These are phyloP conservation scores for Flammula alnicola DNA, from an alignment of 1,284 basidiomycete genomes.

Conservation along the genomic window DNA sequence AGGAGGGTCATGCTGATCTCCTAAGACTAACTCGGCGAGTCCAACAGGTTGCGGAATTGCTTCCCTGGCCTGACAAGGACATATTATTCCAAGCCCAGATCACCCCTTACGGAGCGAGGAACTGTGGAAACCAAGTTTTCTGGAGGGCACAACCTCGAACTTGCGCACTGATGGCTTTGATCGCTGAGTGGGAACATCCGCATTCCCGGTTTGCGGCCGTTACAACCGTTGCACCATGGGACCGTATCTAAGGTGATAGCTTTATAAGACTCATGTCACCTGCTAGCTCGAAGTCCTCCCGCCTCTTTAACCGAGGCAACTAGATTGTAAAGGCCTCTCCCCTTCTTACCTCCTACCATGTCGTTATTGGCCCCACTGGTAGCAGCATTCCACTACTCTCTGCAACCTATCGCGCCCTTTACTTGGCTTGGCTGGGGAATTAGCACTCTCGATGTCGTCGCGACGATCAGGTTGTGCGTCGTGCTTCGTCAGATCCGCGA, in stretches of 20 bases:
- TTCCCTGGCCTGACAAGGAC: slow-evolving; percentile 84
- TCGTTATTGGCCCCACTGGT: slow-evolving; percentile 45
- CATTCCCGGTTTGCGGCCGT: slow-evolving; percentile 80
- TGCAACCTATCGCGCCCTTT: slow-evolving; percentile 69
- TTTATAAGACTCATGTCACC: not conserved
- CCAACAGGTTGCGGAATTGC: slow-evolving; percentile 86
- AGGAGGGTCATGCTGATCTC: slow-evolving; percentile 80
- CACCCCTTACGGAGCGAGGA: slow-evolving; percentile 64
- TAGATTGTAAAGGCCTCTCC: too few species aligned
- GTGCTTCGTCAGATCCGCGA: slow-evolving; percentile 70
- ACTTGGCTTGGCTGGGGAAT: slow-evolving; percentile 66
- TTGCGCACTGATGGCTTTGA: slow-evolving; percentile 70
- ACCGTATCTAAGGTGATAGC: slow-evolving; percentile 21
- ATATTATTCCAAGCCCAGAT: slow-evolving; percentile 74
- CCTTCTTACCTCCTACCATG: slow-evolving; percentile 22
- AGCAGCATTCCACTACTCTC: slow-evolving; percentile 53
- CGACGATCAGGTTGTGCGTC: slow-evolving; percentile 68
- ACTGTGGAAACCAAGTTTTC: slow-evolving; percentile 86
- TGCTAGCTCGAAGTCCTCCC: not conserved
- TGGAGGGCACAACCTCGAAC: slow-evolving; percentile 89
- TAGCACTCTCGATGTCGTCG: slow-evolving; percentile 67
- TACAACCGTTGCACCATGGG: slow-evolving; percentile 76
- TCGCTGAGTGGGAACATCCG: slow-evolving; percentile 71
- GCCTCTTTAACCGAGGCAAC: too few species aligned
- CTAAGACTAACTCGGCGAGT: slow-evolving; percentile 86